Evolutionary conservation across 2,329 filamentous ascomycete genomes (phyloP).

Genomic region (Neonectria coccinea): DNA sequence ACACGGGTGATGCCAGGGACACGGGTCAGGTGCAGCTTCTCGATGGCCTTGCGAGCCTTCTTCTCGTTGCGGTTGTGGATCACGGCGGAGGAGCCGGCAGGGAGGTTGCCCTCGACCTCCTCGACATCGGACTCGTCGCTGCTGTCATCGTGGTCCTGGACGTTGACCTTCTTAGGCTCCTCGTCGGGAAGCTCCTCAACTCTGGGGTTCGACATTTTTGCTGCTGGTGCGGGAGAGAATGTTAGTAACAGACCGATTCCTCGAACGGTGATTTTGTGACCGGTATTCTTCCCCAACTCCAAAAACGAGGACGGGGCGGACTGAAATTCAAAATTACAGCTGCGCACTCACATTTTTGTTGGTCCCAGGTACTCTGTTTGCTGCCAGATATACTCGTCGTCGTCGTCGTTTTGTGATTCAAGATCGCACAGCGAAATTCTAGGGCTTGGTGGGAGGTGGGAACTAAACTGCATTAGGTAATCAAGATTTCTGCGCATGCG

Average conservation of each 20-base stretch:
- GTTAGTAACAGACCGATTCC: constrained; percentile 44
- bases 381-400: constrained; percentile 48
- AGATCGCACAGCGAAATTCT: constrained; percentile 57
- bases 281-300: constrained; percentile 32
- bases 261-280: constrained; percentile 32
- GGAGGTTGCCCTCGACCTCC: constrained; percentile 81
- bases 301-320: constrained; percentile 33
- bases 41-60: constrained; percentile 99
- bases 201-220: constrained; percentile 94
- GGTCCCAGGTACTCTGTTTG: constrained; percentile 51
- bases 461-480: constrained; percentile 58
- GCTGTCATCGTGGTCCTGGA: constrained; percentile 78
- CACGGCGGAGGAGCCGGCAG: constrained; percentile 87
- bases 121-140: constrained; percentile 84
- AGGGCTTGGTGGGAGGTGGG: constrained; percentile 57
- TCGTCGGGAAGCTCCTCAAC: constrained; percentile 98
- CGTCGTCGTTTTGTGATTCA: constrained; percentile 55
- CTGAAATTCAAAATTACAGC: constrained; percentile 27
- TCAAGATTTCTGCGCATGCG: constrained; percentile 40
- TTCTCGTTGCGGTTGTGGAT: constrained; percentile 99
- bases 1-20: constrained; percentile 98
- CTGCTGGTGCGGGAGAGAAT: constrained; percentile 50
- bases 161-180: constrained; percentile 83
- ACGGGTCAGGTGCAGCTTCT: constrained; percentile 97
- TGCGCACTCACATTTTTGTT: constrained; percentile 52